Evolutionary conservation across 2,329 filamentous ascomycete species (phyloP).

Genomic region (Phyllosticta paracitricarpa): DNA sequence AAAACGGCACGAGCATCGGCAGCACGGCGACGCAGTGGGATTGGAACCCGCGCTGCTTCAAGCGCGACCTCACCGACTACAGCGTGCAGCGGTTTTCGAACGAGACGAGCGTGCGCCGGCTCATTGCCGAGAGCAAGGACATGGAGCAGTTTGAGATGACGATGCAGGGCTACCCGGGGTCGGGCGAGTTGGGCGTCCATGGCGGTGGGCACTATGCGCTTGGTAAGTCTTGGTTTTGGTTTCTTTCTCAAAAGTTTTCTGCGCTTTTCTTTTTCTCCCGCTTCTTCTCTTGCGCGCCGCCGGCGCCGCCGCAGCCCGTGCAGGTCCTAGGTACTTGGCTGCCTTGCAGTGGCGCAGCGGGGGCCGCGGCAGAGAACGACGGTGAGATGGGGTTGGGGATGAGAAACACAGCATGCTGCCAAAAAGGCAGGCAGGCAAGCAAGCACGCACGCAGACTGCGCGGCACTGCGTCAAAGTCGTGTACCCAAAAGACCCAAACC

Average conservation of each 20-base stretch:
- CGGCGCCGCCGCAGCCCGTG: no score
- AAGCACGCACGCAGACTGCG: background rate
- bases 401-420: background rate
- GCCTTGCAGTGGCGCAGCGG: background rate
- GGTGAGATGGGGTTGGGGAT: background rate
- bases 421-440: background rate
- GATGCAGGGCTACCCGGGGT: slow-evolving; percentile 28
- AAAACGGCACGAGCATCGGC: slow-evolving; percentile 15
- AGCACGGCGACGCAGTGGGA: slow-evolving; percentile 9
- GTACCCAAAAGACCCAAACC: background rate
- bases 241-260: background rate
- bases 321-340: no score
- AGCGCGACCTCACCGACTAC: slow-evolving; percentile 26
- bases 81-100: slow-evolving; percentile 16
- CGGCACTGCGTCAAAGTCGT: background rate
- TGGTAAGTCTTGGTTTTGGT: slow-evolving; percentile 12
- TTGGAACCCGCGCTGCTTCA: slow-evolving; percentile 30
- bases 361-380: background rate
- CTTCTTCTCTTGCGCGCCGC: background rate
- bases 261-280: background rate
- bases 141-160: slow-evolving; percentile 27
- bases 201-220: slow-evolving; percentile 38
- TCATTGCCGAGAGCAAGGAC: slow-evolving; percentile 18
- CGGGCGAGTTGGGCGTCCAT: slow-evolving; percentile 34
- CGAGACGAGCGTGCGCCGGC: slow-evolving; percentile 15